Evolutionary conservation across 768 basidiomycete genomes (phyloP), one percentile per base, ranked within the genome.

Genomic region (Myochromella boudieri): DNA sequence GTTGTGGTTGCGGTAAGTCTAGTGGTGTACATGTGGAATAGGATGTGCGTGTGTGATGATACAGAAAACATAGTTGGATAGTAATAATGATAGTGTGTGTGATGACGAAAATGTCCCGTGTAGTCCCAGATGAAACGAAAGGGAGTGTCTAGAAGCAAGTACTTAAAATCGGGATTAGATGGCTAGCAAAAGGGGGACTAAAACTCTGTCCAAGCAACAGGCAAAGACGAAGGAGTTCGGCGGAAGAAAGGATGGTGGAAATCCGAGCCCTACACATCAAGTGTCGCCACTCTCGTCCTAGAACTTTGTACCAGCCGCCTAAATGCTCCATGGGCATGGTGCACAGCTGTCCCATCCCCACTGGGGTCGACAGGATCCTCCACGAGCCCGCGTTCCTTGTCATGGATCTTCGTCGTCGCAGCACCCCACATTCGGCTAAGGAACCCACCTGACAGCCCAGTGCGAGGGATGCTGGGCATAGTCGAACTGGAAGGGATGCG

Each of bases 341-440:
- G 49, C 21, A 44, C 42, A 14, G 51, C 57, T 18, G 58, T 58
- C 36, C 48, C 51, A 37, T 58, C 51, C 14, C 49, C 52, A 31
- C 44, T 44, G 8, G 56, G 42, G 20, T 52, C 49, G 22, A 48
- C 44, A 25, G 36, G 27, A 6, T 53, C 55, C 21, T 46, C 51
- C 10, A 27, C 27, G 4, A 43, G 33, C n/a, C 53, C 51, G 10
- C 48, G 49, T 27, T 58, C 58, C 53, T 60, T 59, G 37, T 65
- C 64, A 18, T 57, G 60, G 27, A 34, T 49, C 52, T 55, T 62
- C 59, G 44, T 59, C 64, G 46, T 69, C 40, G 82, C 81, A 9
- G 78, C 81, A 27, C 77, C 86, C 82, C 85, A 87, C 82, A 88
- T 85, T 22, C 86, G 75, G 55, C 81, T 86, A 39, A 87, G 68